Conservation (phyloP, 2,329 filamentous ascomycete species). For the Amphichorda felina region DNA sequence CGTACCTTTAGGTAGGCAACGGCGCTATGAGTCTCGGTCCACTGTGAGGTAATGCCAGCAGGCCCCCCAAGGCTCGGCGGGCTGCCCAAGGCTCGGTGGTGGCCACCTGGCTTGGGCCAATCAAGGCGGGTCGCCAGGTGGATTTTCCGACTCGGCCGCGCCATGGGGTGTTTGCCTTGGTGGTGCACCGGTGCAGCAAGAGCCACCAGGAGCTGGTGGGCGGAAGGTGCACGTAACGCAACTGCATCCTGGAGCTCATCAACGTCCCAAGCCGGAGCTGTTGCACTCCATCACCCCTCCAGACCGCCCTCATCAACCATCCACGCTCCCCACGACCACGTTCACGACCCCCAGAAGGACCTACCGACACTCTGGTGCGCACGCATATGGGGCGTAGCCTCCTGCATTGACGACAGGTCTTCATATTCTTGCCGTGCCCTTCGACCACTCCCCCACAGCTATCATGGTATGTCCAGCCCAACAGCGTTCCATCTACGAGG, state of each 20-base stretch:
- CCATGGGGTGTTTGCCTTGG: constrained; percentile 31
- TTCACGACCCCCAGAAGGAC: constrained; percentile 2
- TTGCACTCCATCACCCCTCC: constrained; percentile 8
- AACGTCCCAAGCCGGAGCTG: constrained; percentile 7
- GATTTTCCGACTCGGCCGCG: constrained; percentile 13
- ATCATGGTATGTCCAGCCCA: constrained; percentile 16
- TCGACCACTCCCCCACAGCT: constrained; percentile 4
- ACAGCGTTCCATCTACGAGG: constrained; percentile 15
- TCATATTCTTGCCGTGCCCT: too few species aligned
- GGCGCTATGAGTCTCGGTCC: too few species aligned
- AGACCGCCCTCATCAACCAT: constrained; percentile 6
- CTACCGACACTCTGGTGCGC: too few species aligned
- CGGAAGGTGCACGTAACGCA: neutral
- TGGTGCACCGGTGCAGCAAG: too few species aligned
- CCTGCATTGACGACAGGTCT: too few species aligned
- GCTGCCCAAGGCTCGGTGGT: too few species aligned
- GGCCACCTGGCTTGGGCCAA: neutral
- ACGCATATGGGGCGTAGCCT: too few species aligned
- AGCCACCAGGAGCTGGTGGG: neutral
- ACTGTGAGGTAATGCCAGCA: constrained; percentile 6
- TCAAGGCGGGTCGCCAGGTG: neutral
- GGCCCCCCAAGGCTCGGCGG: neutral
- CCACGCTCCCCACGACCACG: constrained; percentile 8
- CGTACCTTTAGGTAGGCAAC: constrained; percentile 12
- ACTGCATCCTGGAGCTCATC: too few species aligned